Conservation (phyloP, 148 eudicot genomes). For the Rhododendron griersonianum region DNA sequence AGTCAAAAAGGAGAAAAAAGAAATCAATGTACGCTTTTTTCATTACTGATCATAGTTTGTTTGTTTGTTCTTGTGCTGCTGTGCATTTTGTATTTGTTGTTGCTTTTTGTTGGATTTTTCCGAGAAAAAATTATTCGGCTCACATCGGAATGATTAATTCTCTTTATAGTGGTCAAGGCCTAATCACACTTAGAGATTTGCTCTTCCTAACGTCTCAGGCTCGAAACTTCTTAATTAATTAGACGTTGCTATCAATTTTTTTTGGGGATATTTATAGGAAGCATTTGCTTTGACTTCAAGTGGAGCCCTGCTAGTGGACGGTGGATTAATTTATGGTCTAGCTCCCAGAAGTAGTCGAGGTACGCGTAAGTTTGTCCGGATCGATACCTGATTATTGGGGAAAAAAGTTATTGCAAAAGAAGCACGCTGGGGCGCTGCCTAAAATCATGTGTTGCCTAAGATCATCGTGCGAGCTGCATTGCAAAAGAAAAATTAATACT, state of each 20-base stretch:
- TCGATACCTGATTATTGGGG: too few relatives aligned
- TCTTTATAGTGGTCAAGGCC: background rate
- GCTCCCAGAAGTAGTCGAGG: too few relatives aligned
- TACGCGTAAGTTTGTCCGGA: background rate
- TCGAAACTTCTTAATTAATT: background rate
- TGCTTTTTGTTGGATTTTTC: background rate
- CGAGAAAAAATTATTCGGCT: too few relatives aligned
- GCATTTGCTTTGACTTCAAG: too few relatives aligned
- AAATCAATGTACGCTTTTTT: background rate
- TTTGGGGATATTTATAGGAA: too few relatives aligned
- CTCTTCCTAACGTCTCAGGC: background rate
- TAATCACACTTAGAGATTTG: background rate
- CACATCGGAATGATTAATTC: too few relatives aligned
- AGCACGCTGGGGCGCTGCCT: too few relatives aligned
- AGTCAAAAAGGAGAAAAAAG: background rate
- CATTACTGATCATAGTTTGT: background rate
- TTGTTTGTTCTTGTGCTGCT: background rate
- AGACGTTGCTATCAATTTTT: background rate
- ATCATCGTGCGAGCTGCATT: too few relatives aligned
- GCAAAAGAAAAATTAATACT: too few relatives aligned
- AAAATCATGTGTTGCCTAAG: too few relatives aligned
- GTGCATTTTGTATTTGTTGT: background rate
- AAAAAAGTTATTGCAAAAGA: too few relatives aligned
- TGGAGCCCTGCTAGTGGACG: too few relatives aligned
- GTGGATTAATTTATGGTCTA: background rate